phyloP scores from a whole-genome alignment of 306 rosid genomes.

The Pterocarpus macrocarpus region DNA sequence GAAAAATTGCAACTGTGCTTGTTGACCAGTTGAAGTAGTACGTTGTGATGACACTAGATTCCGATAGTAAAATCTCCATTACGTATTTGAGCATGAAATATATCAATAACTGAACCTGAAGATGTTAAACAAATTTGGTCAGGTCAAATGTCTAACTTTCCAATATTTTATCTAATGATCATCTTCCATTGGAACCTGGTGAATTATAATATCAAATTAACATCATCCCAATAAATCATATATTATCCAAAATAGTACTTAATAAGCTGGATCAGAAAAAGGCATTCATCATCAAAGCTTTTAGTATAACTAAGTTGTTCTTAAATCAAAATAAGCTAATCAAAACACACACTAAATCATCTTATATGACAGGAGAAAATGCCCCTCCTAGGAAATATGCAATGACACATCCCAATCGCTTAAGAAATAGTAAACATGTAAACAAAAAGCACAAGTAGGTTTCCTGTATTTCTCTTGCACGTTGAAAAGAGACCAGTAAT shows the following conservation, averaged over 20 bases:
- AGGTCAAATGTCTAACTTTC: constrained; percentile 34
- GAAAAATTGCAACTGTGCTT: constrained; percentile 89
- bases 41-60: constrained; percentile 93
- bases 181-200: constrained; percentile 36
- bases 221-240: constrained; percentile 12
- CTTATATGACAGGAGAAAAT: constrained; percentile 2
- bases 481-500: not conserved
- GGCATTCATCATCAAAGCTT: not conserved
- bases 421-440: constrained; percentile 19
- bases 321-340: too few relatives aligned
- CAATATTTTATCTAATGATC: constrained; percentile 27
- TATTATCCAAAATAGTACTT: not conserved
- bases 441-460: not conserved
- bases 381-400: not conserved
- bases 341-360: not conserved
- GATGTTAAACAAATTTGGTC: constrained; percentile 51
- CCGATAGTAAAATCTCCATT: constrained; percentile 92
- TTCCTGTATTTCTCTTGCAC: not conserved
- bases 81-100: constrained; percentile 99
- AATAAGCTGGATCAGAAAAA: constrained; percentile 8
- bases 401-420: not conserved
- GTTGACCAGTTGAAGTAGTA: constrained; percentile 96
- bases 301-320: too few relatives aligned
- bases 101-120: constrained; percentile 93
- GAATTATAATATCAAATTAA: constrained; percentile 12